Conservation (phyloP, 2,329 filamentous ascomycete genomes). For the Cladophialophora yegresii region DNA sequence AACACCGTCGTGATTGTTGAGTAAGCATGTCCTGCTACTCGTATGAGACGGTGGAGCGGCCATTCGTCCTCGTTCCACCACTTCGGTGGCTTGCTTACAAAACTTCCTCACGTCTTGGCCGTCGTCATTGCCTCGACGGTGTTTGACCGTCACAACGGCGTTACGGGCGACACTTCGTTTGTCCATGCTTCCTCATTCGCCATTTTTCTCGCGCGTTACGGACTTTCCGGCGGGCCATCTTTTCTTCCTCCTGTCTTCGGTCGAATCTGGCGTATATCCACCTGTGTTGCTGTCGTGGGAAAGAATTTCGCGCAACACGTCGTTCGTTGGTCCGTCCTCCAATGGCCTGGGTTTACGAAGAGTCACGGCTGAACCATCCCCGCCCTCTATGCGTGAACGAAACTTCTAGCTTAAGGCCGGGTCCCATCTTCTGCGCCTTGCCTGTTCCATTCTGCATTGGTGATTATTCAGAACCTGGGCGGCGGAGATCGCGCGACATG, state of each 20-base stretch:
- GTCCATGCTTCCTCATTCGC: not conserved
- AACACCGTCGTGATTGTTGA: not conserved
- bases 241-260: slow-evolving; percentile 15
- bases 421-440: slow-evolving; percentile 1
- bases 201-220: not conserved
- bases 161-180: not conserved
- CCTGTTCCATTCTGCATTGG: not conserved
- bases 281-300: not conserved
- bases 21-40: no score
- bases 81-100: slow-evolving; percentile 8
- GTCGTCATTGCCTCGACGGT: slow-evolving; percentile 6
- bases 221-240: not conserved
- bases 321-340: not conserved
- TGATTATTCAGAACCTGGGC: slow-evolving; percentile 19
- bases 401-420: slow-evolving; percentile 8
- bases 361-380: not conserved
- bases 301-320: slow-evolving; percentile 6
- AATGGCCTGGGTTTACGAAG: not conserved
- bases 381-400: not conserved
- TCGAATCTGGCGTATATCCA: slow-evolving; percentile 9
- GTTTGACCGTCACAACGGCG: not conserved
- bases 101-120: slow-evolving; percentile 13
- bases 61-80: not conserved
- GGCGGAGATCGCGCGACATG: slow-evolving; percentile 3
- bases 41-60: not conserved